Conservation (phyloP, 176 grass and related monocot species). For the Miscanthus lutarioriparius region DNA sequence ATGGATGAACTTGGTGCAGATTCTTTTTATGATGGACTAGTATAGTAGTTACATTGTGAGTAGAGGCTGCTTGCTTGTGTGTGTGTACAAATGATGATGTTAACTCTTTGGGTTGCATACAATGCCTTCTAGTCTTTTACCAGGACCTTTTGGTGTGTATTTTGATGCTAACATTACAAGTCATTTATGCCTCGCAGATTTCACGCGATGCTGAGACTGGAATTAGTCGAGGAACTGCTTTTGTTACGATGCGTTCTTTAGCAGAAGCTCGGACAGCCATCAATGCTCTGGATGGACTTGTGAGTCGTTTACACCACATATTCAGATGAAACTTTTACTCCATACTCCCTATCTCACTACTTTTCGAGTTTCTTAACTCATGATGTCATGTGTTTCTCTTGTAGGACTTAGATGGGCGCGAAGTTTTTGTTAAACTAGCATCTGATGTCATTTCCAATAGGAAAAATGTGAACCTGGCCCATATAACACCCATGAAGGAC, state of each 20-base stretch:
- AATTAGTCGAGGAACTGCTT: conserved; percentile 70
- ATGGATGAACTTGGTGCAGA: neutral
- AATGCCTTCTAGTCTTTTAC: neutral
- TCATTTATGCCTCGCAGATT: conserved; percentile 41
- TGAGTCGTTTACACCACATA: conserved; percentile 33
- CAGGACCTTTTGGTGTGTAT: neutral
- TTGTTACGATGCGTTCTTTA: conserved; percentile 63
- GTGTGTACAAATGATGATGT: neutral
- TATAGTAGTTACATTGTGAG: neutral
- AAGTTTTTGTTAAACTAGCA: conserved; percentile 70
- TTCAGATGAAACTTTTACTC: neutral
- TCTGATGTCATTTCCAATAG: conserved; percentile 49
- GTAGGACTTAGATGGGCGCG: conserved; percentile 71
- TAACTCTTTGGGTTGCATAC: neutral
- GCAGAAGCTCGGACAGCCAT: conserved; percentile 65
- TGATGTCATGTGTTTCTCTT: conserved; percentile 2
- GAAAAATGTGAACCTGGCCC: conserved; percentile 37
- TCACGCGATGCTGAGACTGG: conserved; percentile 55
- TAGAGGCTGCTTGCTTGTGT: neutral
- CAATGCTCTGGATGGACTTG: conserved; percentile 60
- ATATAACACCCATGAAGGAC: conserved; percentile 58
- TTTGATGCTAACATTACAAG: conserved; percentile 12
- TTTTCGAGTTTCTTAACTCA: neutral
- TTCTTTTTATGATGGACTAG: neutral
- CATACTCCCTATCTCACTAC: neutral